These are phyloP conservation scores for Leccinum barrowsii DNA, from an alignment of 768 basidiomycete species.

Conservation along the genomic window DNA sequence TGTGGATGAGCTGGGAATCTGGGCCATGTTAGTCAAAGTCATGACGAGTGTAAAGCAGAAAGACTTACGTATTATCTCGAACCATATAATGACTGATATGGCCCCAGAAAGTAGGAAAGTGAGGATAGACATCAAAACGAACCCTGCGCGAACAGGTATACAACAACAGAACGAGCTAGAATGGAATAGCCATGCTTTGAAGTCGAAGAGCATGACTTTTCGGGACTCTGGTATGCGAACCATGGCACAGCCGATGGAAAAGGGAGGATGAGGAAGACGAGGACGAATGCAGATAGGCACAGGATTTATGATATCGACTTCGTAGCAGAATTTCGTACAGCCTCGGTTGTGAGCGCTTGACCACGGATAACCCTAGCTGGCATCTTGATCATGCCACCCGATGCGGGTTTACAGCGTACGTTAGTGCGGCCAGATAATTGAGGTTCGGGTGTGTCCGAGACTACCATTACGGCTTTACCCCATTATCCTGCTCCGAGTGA, in stretches of 20 bases:
- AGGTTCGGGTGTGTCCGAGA: too few relatives aligned
- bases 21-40: conserved; percentile 10
- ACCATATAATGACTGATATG: conserved; percentile 56
- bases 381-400: neutral
- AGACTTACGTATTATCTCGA: conserved; percentile 54
- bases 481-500: neutral
- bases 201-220: conserved; percentile 39
- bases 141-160: conserved; percentile 59
- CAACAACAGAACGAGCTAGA: conserved; percentile 60
- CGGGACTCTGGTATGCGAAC: neutral
- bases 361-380: neutral
- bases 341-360: neutral
- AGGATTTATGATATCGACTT: neutral
- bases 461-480: too few relatives aligned
- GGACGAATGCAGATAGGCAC: neutral
- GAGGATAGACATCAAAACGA: conserved; percentile 50
- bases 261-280: neutral
- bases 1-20: conserved; percentile 32
- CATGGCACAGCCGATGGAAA: neutral
- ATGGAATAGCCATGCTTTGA: conserved; percentile 44
- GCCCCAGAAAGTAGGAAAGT: conserved; percentile 53
- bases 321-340: conserved; percentile 1
- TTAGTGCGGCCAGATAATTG: too few relatives aligned
- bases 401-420: neutral
- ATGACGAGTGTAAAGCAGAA: neutral